Evolutionary conservation across 2,329 filamentous ascomycete species (phyloP), one percentile per base, ranked within the genome.

Genomic region (Elsinoe batatas): DNA sequence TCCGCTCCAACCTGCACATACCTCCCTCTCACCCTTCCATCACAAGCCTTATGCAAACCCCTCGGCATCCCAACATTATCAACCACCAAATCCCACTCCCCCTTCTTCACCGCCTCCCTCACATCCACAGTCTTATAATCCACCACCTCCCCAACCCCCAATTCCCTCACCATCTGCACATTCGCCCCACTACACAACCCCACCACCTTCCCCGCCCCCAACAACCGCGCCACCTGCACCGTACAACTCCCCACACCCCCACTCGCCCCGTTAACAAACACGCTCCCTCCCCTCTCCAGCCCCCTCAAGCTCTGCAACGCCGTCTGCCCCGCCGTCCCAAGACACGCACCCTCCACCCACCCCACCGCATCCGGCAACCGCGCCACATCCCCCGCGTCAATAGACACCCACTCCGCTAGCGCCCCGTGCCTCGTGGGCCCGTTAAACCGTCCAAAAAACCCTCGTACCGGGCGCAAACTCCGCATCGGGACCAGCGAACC

Each of bases 221-320:
- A 63, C 0, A 71, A 70, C 64, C 84, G 85, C 7, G 82, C 82
- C 43, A 85, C 76, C 63, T 86, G 83, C 54, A 86, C 79, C 0
- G 74, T 77, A 57, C 76, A 83, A 0, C 76, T 74, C 0, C 83
- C 83, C 0, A 74, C 77, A 0, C 83, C 83, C 8, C 83, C 83
- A 5, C 76, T 80, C 0, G 81, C 82, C 11, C 81, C 82, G 60
- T 85, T 85, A 65, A 85, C 77, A 62, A 85, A 80, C 6, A 86
- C 72, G 61, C 74, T 77, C 53, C 79, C 74, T 5, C 71, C 71
- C 11, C 57, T 54, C 57, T 70, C 71, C n/a, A 68, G 67, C 37
- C 70, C 63, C 5, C 61, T 60, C 20, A 74, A 60, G 18, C 63
- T 64, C 59, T 73, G 70, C 49, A 67, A 70, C 15, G 70, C 72